These are phyloP conservation scores for Plasmopara viticola DNA, from an alignment of 352 stramenopile genomes.

Conservation along the genomic window DNA sequence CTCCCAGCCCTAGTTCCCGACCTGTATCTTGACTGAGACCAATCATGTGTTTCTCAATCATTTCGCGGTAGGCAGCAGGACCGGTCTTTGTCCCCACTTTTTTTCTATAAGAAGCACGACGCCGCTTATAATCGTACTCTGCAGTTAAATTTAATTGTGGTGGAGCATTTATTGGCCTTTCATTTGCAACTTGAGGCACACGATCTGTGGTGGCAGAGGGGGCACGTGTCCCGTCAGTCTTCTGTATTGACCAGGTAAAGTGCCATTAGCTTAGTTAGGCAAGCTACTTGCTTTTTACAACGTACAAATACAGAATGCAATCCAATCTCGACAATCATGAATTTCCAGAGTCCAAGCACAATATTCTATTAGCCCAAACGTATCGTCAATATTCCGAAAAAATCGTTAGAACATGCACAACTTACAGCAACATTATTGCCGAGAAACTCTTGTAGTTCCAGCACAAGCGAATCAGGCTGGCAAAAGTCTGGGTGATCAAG, in stretches of 20 bases:
- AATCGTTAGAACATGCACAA: not conserved
- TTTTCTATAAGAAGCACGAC: conserved; percentile 43
- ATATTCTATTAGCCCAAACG: conserved; percentile 29
- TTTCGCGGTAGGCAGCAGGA: conserved; percentile 39
- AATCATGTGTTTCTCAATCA: conserved; percentile 64
- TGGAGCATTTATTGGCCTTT: too few relatives aligned
- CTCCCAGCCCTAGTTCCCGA: conserved; percentile 27
- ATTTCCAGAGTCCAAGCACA: conserved; percentile 70
- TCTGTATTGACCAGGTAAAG: not conserved
- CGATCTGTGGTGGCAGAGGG: not conserved
- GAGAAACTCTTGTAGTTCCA: conserved; percentile 72
- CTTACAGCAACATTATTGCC: conserved; percentile 31
- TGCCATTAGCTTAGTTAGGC: conserved; percentile 9
- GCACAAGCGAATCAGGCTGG: conserved; percentile 51
- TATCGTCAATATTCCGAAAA: not conserved
- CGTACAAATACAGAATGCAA: conserved; percentile 44
- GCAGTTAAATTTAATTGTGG: not conserved
- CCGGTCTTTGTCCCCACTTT: conserved; percentile 40
- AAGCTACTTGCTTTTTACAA: not conserved
- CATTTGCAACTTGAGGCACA: not conserved
- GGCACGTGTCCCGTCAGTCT: conserved; percentile 3
- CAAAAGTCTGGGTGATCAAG: conserved; percentile 68
- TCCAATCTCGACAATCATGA: conserved; percentile 58
- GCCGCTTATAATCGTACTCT: conserved; percentile 41
- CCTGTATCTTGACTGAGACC: conserved; percentile 38